Base-by-base conservation (phyloP, 1,284 basidiomycete genomes). In the Limonomyces culmigenus region DNA sequence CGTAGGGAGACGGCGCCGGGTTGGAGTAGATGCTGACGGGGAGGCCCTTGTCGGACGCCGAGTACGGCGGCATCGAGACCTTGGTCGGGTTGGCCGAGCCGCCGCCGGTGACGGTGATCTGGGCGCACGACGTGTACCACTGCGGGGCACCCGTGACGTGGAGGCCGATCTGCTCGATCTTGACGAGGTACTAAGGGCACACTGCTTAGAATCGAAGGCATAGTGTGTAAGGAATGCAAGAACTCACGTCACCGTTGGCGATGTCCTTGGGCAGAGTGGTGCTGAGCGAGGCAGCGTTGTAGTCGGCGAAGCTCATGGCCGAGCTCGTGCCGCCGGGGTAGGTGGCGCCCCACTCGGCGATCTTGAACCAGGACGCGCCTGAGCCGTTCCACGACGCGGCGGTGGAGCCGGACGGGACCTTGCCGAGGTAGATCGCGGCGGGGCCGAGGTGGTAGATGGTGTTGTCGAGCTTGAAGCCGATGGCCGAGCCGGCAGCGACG, bases 281-380 rank as follows among this genome's bases (percentile, higher is more conserved):
- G 1, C 51, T 58, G 32, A 63, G 45, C 37, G 54, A 43, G 23
- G 39, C 42, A 6, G 40, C 38, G 39, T 50, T 47, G 37, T 47
- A 44, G 38, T 51, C 51, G 5, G 47, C 52, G 45, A 62, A 62
- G 5, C 38, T 39, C 49, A 62, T 60, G 2, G 56, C 10, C n/a
- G n/a, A n/a, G n/a, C n/a, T n/a, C n/a, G n/a, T n/a, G n/a, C n/a
- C n/a, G n/a, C n/a, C n/a, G 11, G 8, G 6, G 30, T 11, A 32
- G 11, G 30, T 32, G 10, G 30, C 30, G 15, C 30, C 30, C 30
- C 30, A 32, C 16, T 32, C 30, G 11, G 30, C 30, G 16, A 32
- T 32, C 30, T 64, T 64, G 54, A 65, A 62, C 63, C 63, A 65
- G 43, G 50, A 53, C 4, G 52, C 48, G 12, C 63, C 61, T 35